These are phyloP conservation scores for Gossypium australe DNA, from an alignment of 345 rosid genomes.

Conservation along the genomic window DNA sequence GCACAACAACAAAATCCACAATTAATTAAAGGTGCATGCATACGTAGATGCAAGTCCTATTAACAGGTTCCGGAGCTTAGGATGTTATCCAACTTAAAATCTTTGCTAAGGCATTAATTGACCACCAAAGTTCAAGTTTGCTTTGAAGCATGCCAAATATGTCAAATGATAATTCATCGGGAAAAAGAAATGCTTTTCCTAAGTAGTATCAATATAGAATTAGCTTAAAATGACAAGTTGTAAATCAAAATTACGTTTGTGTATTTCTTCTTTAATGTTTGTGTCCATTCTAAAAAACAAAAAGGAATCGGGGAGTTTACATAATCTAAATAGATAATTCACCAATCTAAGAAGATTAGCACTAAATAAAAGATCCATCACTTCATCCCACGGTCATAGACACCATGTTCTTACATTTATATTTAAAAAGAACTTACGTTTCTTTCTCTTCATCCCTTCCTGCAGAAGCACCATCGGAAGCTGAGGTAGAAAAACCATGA, in stretches of 20 bases:
- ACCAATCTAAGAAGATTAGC: background rate
- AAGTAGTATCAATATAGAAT: background rate
- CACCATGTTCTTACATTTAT: background rate
- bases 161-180: background rate
- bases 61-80: background rate
- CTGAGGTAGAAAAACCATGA: conserved; percentile 30
- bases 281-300: too few relatives aligned
- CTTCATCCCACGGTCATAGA: background rate
- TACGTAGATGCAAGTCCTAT: background rate
- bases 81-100: background rate
- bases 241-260: background rate
- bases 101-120: background rate
- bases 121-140: background rate
- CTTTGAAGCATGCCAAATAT: background rate
- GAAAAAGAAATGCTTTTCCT: background rate
- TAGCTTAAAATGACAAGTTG: background rate
- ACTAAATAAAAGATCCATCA: background rate
- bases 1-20: background rate
- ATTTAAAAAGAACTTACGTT: conserved; percentile 37
- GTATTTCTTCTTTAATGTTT: background rate
- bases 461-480: conserved; percentile 24
- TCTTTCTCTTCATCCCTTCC: conserved; percentile 35
- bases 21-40: background rate
- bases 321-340: background rate
- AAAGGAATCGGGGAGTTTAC: background rate